Conservation (phyloP, 805 yeast genomes). For the Brettanomyces bruxellensis region DNA sequence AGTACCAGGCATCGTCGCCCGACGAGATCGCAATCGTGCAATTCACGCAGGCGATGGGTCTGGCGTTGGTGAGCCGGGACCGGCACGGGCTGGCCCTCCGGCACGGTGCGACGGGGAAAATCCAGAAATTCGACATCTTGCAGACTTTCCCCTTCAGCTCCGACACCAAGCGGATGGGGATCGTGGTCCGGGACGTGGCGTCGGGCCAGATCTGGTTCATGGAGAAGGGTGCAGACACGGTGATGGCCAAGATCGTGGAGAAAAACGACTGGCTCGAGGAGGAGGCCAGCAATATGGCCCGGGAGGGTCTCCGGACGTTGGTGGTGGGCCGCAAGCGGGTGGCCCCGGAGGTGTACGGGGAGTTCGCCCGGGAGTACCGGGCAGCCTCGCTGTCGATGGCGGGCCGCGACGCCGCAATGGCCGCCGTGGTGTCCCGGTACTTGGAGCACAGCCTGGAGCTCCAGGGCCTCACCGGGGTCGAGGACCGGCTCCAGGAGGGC, state of each 20-base stretch:
- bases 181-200: conserved; percentile 56
- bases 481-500: conserved; percentile 85
- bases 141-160: conserved; percentile 92
- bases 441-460: conserved; percentile 80
- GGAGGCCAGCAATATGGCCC: conserved; percentile 95
- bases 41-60: conserved; percentile 81
- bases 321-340: conserved; percentile 85
- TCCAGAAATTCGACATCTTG: conserved; percentile 54
- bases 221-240: conserved; percentile 95
- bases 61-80: conserved; percentile 74
- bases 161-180: conserved; percentile 95
- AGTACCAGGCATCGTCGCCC: conserved; percentile 97
- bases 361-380: conserved; percentile 55
- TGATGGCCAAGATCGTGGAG: conserved; percentile 77
- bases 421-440: conserved; percentile 52
- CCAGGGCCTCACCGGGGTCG: conserved; percentile 93
- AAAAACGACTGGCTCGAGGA: conserved; percentile 95
- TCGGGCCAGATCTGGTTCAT: conserved; percentile 75
- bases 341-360: conserved; percentile 41
- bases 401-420: conserved; percentile 71
- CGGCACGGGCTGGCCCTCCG: conserved; percentile 61
- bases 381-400: conserved; percentile 73
- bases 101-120: conserved; percentile 49
- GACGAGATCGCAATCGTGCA: conserved; percentile 96
- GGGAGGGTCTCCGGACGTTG: conserved; percentile 93